Evolutionary conservation across 139 green algal genomes (phyloP), one percentile per base, ranked within the genome.

Genomic region (Chlorella sorokiniana): DNA sequence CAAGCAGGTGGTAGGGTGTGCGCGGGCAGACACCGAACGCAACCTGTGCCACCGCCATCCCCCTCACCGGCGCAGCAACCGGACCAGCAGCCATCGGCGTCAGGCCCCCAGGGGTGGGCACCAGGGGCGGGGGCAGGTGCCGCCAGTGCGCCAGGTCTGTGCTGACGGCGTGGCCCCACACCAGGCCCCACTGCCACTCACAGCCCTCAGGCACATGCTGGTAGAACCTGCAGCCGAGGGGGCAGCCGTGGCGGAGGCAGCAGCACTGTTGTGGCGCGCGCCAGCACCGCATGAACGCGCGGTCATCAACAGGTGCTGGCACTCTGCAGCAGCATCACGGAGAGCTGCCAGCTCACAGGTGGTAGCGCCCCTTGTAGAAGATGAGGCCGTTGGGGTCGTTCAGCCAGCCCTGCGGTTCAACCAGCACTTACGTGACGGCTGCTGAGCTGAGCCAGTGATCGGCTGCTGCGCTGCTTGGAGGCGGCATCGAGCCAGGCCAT

Each of bases 61-160:
- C 29, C 16, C 31, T 95, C 87, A 18, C 92, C 62, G 37, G 84
- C 80, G 51, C 79, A 82, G 83, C 90, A 95, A 33, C 93, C 94
- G 37, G 89, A 94, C 83, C 96, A 97, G 84, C 94, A 97, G 35
- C 94, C 94, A 48, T 95, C 93, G 11, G 93, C 88, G 84, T 97
- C 94, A 4, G 84, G 59, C 40, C 89, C 80, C 89, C 90, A 11
- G 87, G 87, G 2, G 86, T 94, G 35, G 94, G 94, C 71, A 88
- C 67, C 23, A 97, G 78, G n/a, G 93, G 93, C 27, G 87, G 86
- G 23, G 92, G 89, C 67, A 95, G 74, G 68, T 94, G 89, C 69
- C 88, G 70, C 94, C 94, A 97, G 72, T 83, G 83, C 11, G 94
- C 91, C 48, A 96, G 83, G 67, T 95, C 91, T 38, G 89, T 69